Percentiles rank a stretch among this genome's conserved stretches.
Evolutionary conservation across 2,329 filamentous ascomycete genomes (phyloP).

Genomic region (Macrophomina phaseolina): DNA sequence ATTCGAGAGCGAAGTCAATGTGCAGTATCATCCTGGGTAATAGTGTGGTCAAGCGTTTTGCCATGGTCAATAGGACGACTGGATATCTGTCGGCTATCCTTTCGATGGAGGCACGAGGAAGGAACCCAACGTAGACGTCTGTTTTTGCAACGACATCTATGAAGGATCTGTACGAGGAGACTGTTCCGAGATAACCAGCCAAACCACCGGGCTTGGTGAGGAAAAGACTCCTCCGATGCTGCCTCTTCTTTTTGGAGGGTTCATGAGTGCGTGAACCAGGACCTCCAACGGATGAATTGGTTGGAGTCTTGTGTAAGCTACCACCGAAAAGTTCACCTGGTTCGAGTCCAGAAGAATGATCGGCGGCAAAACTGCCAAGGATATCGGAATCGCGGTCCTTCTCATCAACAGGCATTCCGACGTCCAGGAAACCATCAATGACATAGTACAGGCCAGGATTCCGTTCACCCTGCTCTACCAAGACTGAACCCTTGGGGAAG

Average conservation of each 20-base stretch:
- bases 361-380: constrained; percentile 48
- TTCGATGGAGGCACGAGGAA: constrained; percentile 84
- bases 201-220: constrained; percentile 93
- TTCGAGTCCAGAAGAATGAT: constrained; percentile 39
- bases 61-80: constrained; percentile 91
- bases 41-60: constrained; percentile 88
- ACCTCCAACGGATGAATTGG: constrained; percentile 33
- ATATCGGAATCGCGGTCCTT: constrained; percentile 54
- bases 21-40: constrained; percentile 89
- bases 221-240: constrained; percentile 74
- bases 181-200: constrained; percentile 90
- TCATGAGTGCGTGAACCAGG: constrained; percentile 29
- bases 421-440: constrained; percentile 94
- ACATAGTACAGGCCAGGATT: constrained; percentile 97
- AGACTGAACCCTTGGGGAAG: constrained; percentile 90
- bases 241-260: constrained; percentile 52
- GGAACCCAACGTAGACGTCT: constrained; percentile 95
- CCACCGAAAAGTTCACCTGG: constrained; percentile 39
- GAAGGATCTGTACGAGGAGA: constrained; percentile 94
- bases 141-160: constrained; percentile 97
- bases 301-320: constrained; percentile 35
- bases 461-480: constrained; percentile 96
- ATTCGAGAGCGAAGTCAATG: constrained; percentile 97
- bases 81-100: constrained; percentile 92
- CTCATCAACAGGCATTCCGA: constrained; percentile 80